Evolutionary conservation across 2,329 filamentous ascomycete species (phyloP), one percentile per base, ranked within the genome.

Genomic region (Fusarium sp.): DNA sequence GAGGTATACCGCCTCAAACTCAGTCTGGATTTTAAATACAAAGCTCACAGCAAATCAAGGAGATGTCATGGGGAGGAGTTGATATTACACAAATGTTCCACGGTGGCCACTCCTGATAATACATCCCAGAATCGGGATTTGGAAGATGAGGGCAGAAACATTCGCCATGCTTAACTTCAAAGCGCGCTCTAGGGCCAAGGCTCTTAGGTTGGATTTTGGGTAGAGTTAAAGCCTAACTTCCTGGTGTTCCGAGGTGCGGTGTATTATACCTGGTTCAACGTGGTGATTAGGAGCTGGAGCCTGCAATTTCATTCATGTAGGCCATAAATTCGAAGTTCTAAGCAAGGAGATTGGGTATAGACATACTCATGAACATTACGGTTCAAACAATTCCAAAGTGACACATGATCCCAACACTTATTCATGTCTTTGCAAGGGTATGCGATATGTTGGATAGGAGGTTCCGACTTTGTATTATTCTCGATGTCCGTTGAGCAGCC

Each of bases 71-170:
- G 86, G 82, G 85, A 8, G 84, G 82, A 20, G 83, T 86, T 24
- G 83, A 87, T 69, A 80, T 84, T 31, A 80, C 83, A 24, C 82
- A 84, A 55, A 84, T 87, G 81, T 84, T 86, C 80, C 77, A 78
- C 17, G 80, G 80, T 35, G 77, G 78, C 14, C 69, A 66, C 14
- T 76, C 63, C 7, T 38, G 42, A 24, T 60, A 64, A 64, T 72
- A 45, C 55, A 38, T 31, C 20, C 24, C 49, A 33, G 28, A 35
- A 22, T 17, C 35, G n/a, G 38, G 15, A 42, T 42, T 7, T 42
- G 42, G 57, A n/a, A 26, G 15, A 36, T 14, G 20, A 36, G 12
- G 24, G 36, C 28, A n/a, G 51, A 55, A 28, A 28, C 11, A 55
- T 28, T 18, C 36, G 7, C 14, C 36, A 14, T 55, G 51, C 8